Percentiles rank a stretch among this genome's conserved stretches.
Conservation (phyloP, 805 yeast species). For the Metschnikowia bowlesiae region DNA sequence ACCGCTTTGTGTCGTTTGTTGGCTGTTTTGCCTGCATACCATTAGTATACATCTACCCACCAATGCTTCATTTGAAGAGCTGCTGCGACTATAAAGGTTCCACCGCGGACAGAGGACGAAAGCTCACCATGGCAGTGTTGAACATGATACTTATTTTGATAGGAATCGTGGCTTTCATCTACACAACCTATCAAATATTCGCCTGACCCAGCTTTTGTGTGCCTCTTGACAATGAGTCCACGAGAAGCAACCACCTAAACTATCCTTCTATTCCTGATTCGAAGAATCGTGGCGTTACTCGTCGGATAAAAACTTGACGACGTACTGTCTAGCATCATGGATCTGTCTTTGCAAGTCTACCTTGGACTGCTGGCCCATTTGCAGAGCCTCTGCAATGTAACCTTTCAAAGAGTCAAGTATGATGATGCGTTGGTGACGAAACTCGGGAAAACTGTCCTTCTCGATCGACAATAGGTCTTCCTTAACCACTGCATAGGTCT, state of each 20-base stretch:
- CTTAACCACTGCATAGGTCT: slow-evolving; percentile 13
- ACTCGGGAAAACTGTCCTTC: slow-evolving; percentile 27
- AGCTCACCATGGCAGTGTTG: slow-evolving; percentile 34
- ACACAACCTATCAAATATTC: slow-evolving; percentile 47
- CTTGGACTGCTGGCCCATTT: slow-evolving; percentile 9
- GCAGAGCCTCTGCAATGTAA: slow-evolving; percentile 10
- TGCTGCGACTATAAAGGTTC: slow-evolving; percentile 32
- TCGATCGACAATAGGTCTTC: slow-evolving; percentile 23
- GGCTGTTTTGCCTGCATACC: slow-evolving; percentile 87
- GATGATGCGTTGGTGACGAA: slow-evolving; percentile 25
- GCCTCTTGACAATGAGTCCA: too few species aligned
- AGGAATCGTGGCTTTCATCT: slow-evolving; percentile 60
- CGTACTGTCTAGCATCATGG: slow-evolving; percentile 15
- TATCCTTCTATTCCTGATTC: too few species aligned
- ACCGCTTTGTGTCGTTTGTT: slow-evolving; percentile 71
- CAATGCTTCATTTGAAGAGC: slow-evolving; percentile 62
- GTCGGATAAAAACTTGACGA: slow-evolving; percentile 10
- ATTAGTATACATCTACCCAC: slow-evolving; percentile 81
- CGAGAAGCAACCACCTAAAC: too few species aligned
- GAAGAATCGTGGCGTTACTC: background rate
- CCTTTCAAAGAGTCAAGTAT: slow-evolving; percentile 9
- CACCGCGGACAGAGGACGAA: slow-evolving; percentile 23
- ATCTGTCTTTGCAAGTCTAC: slow-evolving; percentile 15
- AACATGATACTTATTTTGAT: slow-evolving; percentile 49
- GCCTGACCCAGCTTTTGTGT: background rate